phyloP scores from a whole-genome alignment of 2,329 filamentous ascomycete species.

The Colletotrichum tamarilloi region DNA sequence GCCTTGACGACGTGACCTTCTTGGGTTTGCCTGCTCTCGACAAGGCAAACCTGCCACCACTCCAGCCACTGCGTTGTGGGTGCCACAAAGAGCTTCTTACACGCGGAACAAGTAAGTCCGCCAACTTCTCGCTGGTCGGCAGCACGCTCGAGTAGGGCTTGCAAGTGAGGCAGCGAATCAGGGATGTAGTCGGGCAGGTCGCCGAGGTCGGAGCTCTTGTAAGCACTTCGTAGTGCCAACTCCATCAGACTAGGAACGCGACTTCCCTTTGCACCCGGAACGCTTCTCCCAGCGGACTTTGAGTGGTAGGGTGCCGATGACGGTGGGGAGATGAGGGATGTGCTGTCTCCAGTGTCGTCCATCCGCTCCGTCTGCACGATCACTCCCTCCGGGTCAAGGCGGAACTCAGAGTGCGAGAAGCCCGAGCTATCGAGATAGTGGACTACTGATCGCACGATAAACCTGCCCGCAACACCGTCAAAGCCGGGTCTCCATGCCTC shows the following conservation, averaged over 20 bases:
- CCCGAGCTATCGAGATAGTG: slow-evolving; percentile 42
- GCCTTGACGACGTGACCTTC: slow-evolving; percentile 16
- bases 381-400: slow-evolving; percentile 33
- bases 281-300: slow-evolving; percentile 29
- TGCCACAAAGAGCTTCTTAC: slow-evolving; percentile 59
- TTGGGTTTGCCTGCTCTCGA: slow-evolving; percentile 36
- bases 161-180: slow-evolving; percentile 52
- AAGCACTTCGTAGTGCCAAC: slow-evolving; percentile 59
- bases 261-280: slow-evolving; percentile 38
- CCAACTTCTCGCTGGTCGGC: slow-evolving; percentile 57
- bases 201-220: slow-evolving; percentile 53
- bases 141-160: slow-evolving; percentile 52
- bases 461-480: slow-evolving; percentile 33
- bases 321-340: slow-evolving; percentile 29
- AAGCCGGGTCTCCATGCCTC: slow-evolving; percentile 19
- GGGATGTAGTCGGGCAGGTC: slow-evolving; percentile 57
- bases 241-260: slow-evolving; percentile 63
- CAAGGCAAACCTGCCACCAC: slow-evolving; percentile 59
- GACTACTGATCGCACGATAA: slow-evolving; percentile 42
- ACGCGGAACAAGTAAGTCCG: slow-evolving; percentile 63
- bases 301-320: slow-evolving; percentile 35
- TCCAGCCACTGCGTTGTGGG: slow-evolving; percentile 71
- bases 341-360: slow-evolving; percentile 1
- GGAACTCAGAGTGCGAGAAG: slow-evolving; percentile 39
- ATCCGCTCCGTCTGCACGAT: slow-evolving; percentile 15